Base-by-base conservation (phyloP, 495 filamentous ascomycete species). In the Bacidia gigantensis region DNA sequence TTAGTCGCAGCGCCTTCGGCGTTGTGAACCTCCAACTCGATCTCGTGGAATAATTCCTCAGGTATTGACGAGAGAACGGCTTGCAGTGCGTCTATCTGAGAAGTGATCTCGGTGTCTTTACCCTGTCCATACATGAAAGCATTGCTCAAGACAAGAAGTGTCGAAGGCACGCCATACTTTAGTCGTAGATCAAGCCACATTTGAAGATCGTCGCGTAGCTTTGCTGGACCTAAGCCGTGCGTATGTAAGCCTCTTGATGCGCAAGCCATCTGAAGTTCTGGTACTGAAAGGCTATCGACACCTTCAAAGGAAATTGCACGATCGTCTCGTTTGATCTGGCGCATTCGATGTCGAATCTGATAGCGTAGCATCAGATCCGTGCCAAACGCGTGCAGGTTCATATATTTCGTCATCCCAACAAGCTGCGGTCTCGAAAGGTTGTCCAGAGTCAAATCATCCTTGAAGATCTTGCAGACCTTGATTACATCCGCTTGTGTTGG, bases 391-490 rank as follows among this genome's bases (percentile, higher is more conserved):
- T 88, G 93, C 40, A 99, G 74, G 67, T 96, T 97, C 82, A 99
- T 87, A 69, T 99, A 99, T 17, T 87, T 85, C 72, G 90, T 95
- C 77, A 99, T 99, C 35, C 80, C 94, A 22, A 99, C 92, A 32
- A 99, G 73, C 65, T 99, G 92, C 17, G 92, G 90, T 46, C 92
- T 79, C 2, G 90, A 96, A 59, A 99, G 69, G 66, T 97, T 97
- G 79, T 99, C 92, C 14, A 99, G 77, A 0, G 92, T 99, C 54
- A 99, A 62, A 64, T 99, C 92, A 67, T 99, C 92, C 68, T 92
- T 95, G 76, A 99, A 99, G 62, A 95, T 83, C 76, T 99, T 94
- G 82, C 93, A 97, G 51, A 99, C 92, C 70, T 89, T 95, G 70
- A 99, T 95, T 55, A 99, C 85, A 63, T 97, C 92, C 55, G 84